Evolutionary conservation across 2,329 filamentous ascomycete genomes (phyloP), one percentile per base, ranked within the genome.

Genomic region (Cladophialophora yegresii): DNA sequence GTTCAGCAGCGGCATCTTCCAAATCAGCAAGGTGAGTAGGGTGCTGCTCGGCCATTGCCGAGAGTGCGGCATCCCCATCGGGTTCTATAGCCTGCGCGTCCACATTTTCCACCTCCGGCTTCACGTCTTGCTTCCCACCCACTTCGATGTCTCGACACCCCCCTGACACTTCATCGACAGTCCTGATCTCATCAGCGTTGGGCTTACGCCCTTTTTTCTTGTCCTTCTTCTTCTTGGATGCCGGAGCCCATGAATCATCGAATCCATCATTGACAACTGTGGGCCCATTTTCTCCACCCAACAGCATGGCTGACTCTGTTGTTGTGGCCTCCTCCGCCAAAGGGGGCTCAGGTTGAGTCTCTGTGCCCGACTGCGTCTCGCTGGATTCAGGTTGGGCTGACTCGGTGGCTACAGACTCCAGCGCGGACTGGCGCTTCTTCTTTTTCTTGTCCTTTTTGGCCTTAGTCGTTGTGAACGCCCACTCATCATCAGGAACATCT

Each of bases 381-480:
- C 8, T 53, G 43, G 45, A 10, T 13, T 10, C 36, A 16, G 8
- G n/a, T 32, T 16, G 33, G 13, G 22, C 36, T 13, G 47, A 26
- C 8, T 60, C 40, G 23, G 47, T 10, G 10, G 51, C 30, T 20
- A 30, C n/a, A 23, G 40, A 55, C 22, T 69, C 64, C 36, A 54
- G 16, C 6, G 49, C n/a, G 10, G 71, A 73, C 45, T 74, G 67
- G 54, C 75, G 77, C 67, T 76, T 74, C 9, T 73, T 72, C 67
- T 76, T 75, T 59, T 75, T 77, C 66, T 75, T 77, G 49, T 78
- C 72, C 63, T 77, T 67, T 51, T 69, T 68, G 8, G 60, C 61
- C 62, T 65, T 22, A 10, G 57, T 32, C 10, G 75, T 72, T 65
- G 77, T 77, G 36, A 43, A 54, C 54, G 69, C 70, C 63, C 59